A percentile compares a stretch with the other conserved stretches of the same genome.
phyloP scores from a whole-genome alignment of 805 yeast species.

The Schwanniomyces sp. region DNA sequence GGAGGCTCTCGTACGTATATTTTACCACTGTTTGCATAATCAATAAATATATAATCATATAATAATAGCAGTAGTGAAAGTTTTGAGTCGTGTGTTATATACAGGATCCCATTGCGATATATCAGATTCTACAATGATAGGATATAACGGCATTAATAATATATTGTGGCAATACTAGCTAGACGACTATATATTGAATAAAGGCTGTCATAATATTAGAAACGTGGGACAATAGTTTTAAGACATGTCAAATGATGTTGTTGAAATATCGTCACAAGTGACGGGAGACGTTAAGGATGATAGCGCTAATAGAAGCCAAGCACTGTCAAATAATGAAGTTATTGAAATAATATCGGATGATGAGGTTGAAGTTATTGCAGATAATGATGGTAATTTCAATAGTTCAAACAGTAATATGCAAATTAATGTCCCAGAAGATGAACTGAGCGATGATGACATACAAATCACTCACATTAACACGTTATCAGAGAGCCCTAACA shows the following conservation, averaged over 20 bases:
- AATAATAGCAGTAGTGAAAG: not conserved
- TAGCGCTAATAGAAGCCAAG: not conserved
- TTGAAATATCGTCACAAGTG: not conserved
- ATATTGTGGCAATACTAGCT: not conserved
- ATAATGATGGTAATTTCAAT: conserved; percentile 7
- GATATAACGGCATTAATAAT: not conserved
- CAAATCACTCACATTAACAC: conserved; percentile 13
- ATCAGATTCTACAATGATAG: not conserved
- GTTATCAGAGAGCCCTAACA: not conserved
- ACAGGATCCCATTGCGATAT: not conserved
- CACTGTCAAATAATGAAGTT: conserved; percentile 7
- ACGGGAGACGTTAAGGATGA: not conserved
- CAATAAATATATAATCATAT: not conserved
- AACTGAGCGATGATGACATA: conserved; percentile 15
- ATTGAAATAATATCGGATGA: conserved; percentile 15
- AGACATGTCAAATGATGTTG: conserved; percentile 1
- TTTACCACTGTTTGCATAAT: conserved; percentile 1
- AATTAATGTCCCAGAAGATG: not conserved
- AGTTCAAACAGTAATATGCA: not conserved
- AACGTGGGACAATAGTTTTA: not conserved
- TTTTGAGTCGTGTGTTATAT: not conserved
- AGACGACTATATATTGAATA: not conserved
- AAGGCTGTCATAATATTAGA: not conserved
- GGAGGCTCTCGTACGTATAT: not conserved
- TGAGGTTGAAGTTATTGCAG: conserved; percentile 17